These are phyloP conservation scores for Aureobasidium sp. DNA, from an alignment of 2,329 filamentous ascomycete genomes.

Conservation along the genomic window DNA sequence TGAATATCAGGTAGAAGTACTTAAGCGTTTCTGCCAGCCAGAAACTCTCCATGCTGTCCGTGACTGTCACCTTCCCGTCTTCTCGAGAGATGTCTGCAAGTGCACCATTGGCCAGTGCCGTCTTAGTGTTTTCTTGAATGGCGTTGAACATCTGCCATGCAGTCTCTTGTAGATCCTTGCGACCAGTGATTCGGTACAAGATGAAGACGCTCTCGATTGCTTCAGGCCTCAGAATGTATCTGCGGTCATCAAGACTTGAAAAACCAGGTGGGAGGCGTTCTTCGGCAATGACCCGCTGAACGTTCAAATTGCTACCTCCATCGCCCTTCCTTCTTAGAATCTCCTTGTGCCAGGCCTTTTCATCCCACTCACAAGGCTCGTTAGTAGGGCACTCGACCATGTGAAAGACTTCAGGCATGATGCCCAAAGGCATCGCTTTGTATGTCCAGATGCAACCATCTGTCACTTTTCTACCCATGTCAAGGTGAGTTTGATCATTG, in stretches of 20 bases:
- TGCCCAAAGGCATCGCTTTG: conserved; percentile 47
- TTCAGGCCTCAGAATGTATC: conserved; percentile 47
- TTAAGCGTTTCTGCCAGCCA: conserved; percentile 46
- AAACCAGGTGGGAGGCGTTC: conserved; percentile 39
- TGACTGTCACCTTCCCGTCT: conserved; percentile 30
- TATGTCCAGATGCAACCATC: conserved; percentile 60
- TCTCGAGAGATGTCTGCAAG: conserved; percentile 36
- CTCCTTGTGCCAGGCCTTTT: conserved; percentile 43
- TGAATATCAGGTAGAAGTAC: conserved; percentile 44
- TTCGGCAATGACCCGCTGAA: conserved; percentile 31
- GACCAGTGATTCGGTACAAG: conserved; percentile 53
- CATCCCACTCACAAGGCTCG: conserved; percentile 47
- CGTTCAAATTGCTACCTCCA: conserved; percentile 17
- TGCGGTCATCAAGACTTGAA: conserved; percentile 35
- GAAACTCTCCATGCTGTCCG: conserved; percentile 44
- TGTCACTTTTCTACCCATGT: conserved; percentile 50
- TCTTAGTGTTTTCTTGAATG: conserved; percentile 37
- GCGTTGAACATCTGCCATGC: conserved; percentile 47
- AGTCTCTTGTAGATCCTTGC: conserved; percentile 38
- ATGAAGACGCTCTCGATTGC: conserved; percentile 57
- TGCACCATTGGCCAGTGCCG: conserved; percentile 41
- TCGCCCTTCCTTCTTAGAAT: conserved; percentile 20
- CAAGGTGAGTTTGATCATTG: conserved; percentile 46
- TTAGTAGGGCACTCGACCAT: conserved; percentile 43
- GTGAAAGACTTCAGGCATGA: conserved; percentile 56